A percentile compares a stretch with the other conserved stretches of the same genome.
Evolutionary conservation across 2,329 filamentous ascomycete species (phyloP).

Genomic region (Hortaea sp.): DNA sequence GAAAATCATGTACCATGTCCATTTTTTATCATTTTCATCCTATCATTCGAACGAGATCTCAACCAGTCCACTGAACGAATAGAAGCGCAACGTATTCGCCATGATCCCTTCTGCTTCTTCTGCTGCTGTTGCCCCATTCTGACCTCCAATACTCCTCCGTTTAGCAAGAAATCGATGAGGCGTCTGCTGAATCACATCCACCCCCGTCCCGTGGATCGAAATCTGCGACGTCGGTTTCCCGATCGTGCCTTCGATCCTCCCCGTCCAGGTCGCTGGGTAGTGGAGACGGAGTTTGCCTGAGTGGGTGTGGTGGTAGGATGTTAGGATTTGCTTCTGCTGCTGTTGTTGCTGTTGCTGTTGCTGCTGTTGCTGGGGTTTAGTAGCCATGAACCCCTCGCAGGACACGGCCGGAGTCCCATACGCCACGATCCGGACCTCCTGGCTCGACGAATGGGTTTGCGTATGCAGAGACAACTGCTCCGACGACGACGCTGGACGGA

Average conservation of each 20-base stretch:
- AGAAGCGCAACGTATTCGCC: neutral
- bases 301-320: neutral
- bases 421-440: neutral
- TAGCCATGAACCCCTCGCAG: no score
- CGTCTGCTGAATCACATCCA: neutral
- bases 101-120: no score
- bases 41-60: neutral
- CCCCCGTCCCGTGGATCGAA: neutral
- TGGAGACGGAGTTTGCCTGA: neutral
- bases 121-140: no score
- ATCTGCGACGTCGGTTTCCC: neutral
- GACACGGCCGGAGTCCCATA: no score
- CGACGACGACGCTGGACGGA: neutral
- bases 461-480: neutral
- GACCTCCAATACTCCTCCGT: no score
- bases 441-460: neutral
- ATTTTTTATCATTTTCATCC: no score
- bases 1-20: no score
- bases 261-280: neutral
- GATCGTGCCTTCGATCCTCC: neutral
- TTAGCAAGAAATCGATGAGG: neutral
- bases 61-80: neutral
- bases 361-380: no score
- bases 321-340: neutral
- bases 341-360: no score